These are phyloP conservation scores for Aspergillus sparsus DNA, from an alignment of 495 filamentous ascomycete species.

Conservation along the genomic window DNA sequence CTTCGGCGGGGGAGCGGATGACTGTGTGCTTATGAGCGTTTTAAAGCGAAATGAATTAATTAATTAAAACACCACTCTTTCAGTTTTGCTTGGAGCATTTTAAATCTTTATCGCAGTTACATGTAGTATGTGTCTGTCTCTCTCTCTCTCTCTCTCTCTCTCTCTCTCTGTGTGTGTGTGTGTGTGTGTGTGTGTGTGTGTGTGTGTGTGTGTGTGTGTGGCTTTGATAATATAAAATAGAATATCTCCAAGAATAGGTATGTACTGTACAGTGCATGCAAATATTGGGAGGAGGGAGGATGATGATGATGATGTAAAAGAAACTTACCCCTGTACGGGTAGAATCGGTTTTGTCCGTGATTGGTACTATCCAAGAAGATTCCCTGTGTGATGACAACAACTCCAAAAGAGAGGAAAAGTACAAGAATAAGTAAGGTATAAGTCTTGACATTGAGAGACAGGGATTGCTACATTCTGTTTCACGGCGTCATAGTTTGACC, in stretches of 20 bases:
- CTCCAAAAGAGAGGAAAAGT: not conserved
- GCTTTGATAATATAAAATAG: not conserved
- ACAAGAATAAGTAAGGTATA: not conserved
- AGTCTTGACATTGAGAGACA: not conserved
- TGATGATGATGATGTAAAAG: not conserved
- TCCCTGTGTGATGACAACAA: slow-evolving; percentile 42
- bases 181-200: no score
- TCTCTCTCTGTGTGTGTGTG: no score
- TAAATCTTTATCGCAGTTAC: no score
- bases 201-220: not conserved
- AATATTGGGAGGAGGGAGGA: not conserved
- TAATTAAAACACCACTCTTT: no score
- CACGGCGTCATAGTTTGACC: slow-evolving; percentile 54
- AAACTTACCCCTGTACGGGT: slow-evolving; percentile 38
- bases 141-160: no score
- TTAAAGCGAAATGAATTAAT: no score
- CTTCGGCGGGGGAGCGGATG: slow-evolving; percentile 43
- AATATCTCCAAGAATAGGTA: no score
- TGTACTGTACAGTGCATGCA: not conserved
- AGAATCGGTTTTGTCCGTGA: slow-evolving; percentile 48
- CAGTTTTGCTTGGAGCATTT: no score
- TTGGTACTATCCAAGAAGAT: slow-evolving; percentile 48
- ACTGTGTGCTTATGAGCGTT: slow-evolving; percentile 35
- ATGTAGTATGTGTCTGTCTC: no score
- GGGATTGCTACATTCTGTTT: slow-evolving; percentile 35